Base-by-base conservation (phyloP, 2,329 filamentous ascomycete genomes). In the Ascochyta clinopodiicola region DNA sequence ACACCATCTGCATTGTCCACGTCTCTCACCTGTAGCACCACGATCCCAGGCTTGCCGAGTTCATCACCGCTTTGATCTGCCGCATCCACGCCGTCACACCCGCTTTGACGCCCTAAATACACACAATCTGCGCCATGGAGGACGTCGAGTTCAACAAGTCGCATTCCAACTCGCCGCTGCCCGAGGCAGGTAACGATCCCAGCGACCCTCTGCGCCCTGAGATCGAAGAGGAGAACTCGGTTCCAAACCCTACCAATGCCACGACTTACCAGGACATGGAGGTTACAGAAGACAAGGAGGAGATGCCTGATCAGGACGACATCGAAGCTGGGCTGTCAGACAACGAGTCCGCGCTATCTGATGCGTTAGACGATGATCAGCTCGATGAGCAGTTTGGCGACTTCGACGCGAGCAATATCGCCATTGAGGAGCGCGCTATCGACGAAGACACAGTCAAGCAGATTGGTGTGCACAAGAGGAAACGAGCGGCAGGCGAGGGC, bases 381-480 rank as follows among this genome's bases (percentile, higher is more conserved):
- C 87, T 88, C 62, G 84, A 86, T 59, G 81, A 87, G 66, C 66
- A 67, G 39, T 68, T 68, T 47, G 64, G 64, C 51, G 82, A 88
- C 65, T 88, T 88, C 65, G 84, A 88, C 64, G 82, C 84, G 0
- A 80, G 80, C 53, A 83, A 85, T 48, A 81, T 88, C 36, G 81
- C 84, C 51, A 82, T 88, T 56, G 83, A 86, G 40, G 84, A 86
- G 60, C 82, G 84, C 52, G 80, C 81, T 9, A 84, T 88, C 25
- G 86, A 88, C 60, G 84, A 86, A 58, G 82, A 82, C 58, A 87
- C 85, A 52, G 76, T 88, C 59, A 84, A 81, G 56, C 67, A 85
- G 55, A 82, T 88, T 59, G 84, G 86, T 53, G 82, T 86, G 50
- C 82, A 86, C 75, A 87, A 87, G 79, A 79, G 86, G 60, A 85